Percentiles rank a stretch among this genome's conserved stretches.
phyloP scores from a whole-genome alignment of 495 filamentous ascomycete genomes.

The Aspergillus coremiiformis region DNA sequence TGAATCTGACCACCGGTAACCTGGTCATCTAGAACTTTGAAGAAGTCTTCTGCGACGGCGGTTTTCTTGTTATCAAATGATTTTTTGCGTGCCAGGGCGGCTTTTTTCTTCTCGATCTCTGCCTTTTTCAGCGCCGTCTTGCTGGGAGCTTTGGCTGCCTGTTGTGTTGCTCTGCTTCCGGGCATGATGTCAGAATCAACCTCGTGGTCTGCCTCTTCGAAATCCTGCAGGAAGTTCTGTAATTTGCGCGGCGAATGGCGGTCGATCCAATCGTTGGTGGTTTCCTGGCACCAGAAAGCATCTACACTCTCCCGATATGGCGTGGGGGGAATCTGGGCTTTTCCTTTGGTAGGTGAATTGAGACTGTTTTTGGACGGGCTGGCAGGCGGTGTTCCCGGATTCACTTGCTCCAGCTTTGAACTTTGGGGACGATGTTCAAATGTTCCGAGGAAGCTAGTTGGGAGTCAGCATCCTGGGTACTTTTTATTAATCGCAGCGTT shows the following conservation, averaged over 20 bases:
- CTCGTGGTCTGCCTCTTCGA: slow-evolving; percentile 26
- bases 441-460: slow-evolving; percentile 12
- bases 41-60: slow-evolving; percentile 57
- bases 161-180: slow-evolving; percentile 5
- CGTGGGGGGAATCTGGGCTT: slow-evolving; percentile 41
- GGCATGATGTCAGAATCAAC: slow-evolving; percentile 11
- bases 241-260: slow-evolving; percentile 61
- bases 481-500: background rate
- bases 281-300: slow-evolving; percentile 71
- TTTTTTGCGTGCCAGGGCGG: slow-evolving; percentile 43
- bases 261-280: slow-evolving; percentile 77
- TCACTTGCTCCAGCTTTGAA: slow-evolving; percentile 10
- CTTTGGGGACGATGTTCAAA: slow-evolving; percentile 18
- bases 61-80: slow-evolving; percentile 63
- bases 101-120: slow-evolving; percentile 33
- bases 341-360: slow-evolving; percentile 47
- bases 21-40: slow-evolving; percentile 62
- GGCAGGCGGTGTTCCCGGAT: slow-evolving; percentile 34
- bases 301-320: slow-evolving; percentile 63
- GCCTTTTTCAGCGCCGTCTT: slow-evolving; percentile 41
- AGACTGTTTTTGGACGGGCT: slow-evolving; percentile 39
- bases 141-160: slow-evolving; percentile 29
- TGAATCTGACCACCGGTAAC: slow-evolving; percentile 58
- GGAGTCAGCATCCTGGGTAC: slow-evolving; percentile 2
- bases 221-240: slow-evolving; percentile 24